Evolutionary conservation across 805 yeast genomes (phyloP), one percentile per base, ranked within the genome.

Genomic region (Myxozyma nipponensis): DNA sequence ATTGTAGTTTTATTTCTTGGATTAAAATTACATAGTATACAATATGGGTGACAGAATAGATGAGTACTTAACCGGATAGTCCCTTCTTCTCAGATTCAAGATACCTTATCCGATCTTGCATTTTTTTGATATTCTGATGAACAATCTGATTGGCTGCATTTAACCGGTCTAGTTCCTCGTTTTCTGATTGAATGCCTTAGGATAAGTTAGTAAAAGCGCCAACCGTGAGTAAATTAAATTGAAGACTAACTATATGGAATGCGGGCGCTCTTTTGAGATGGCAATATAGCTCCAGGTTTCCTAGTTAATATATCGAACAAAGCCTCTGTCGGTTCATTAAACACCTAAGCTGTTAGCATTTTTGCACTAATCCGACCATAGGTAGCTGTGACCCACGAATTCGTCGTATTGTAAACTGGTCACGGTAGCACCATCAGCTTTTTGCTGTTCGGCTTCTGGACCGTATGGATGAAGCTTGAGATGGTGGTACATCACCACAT

Each of bases 321-420:
- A 19, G 77, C 77, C 60, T 93, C 98, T 4, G 96, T 89, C 2
- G 98, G 98, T 67, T 93, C 98, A 65, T 85, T 87, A 64, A 93
- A 93, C 1, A 52, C 56, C 56, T 52, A 35, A 13, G 9, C 9
- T 5, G 28, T 22, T 22, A 46, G 39, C 7, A 32, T n/a, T 15
- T 19, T 9, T 5, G 18, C n/a, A 25, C 13, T 34, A 1, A 13
- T 10, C 17, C 25, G 1, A 9, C 4, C 22, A 43, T 23, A 44
- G 39, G 25, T 21, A 35, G 39, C 2, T 22, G 17, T 23, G 2
- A 37, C 53, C 2, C 40, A 93, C 95, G 18, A 93, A 71, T 65
- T 93, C 98, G 64, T 93, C 98, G 62, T 84, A 93, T 37, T 83
- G 69, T 1, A 80, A 68, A 42, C 85, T 76, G 54, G 81, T 77